Percentiles rank a stretch among this genome's conserved stretches.
These are phyloP conservation scores for Reticulomyxa filosa DNA, from an alignment of 78 protist genomes.

Conservation along the genomic window DNA sequence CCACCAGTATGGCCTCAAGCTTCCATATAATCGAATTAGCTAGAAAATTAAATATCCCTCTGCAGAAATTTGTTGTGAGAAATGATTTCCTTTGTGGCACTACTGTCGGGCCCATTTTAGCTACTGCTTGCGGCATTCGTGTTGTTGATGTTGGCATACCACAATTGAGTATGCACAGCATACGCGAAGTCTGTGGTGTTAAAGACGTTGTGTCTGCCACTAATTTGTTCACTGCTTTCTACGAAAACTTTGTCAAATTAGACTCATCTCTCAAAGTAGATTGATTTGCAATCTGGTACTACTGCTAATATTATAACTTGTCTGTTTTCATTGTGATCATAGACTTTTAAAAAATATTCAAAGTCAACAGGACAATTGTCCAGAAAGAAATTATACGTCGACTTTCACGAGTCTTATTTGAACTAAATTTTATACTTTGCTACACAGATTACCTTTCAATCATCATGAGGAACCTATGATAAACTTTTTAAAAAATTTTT, in stretches of 20 bases:
- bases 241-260: background rate
- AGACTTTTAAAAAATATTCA: too few species aligned
- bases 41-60: slow-evolving; percentile 34
- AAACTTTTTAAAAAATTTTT: too few species aligned
- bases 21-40: slow-evolving; percentile 27
- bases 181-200: slow-evolving; percentile 29
- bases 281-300: too few species aligned
- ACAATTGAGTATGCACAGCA: slow-evolving; percentile 75
- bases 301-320: too few species aligned
- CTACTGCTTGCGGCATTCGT: slow-evolving; percentile 25
- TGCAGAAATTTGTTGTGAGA: slow-evolving; percentile 43
- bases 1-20: slow-evolving; percentile 43
- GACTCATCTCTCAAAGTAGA: background rate
- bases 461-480: too few species aligned
- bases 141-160: slow-evolving; percentile 69
- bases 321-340: too few species aligned
- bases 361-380: too few species aligned
- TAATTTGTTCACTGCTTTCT: background rate
- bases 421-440: too few species aligned
- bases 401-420: too few species aligned
- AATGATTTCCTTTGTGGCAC: slow-evolving; percentile 71
- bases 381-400: too few species aligned
- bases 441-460: too few species aligned
- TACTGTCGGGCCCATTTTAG: slow-evolving; percentile 55
- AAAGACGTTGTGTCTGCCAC: background rate